A percentile compares a stretch with the other conserved stretches of the same genome.
Evolutionary conservation across 139 green algal genomes (phyloP).

Genomic region (Mychonastes homosphaera): DNA sequence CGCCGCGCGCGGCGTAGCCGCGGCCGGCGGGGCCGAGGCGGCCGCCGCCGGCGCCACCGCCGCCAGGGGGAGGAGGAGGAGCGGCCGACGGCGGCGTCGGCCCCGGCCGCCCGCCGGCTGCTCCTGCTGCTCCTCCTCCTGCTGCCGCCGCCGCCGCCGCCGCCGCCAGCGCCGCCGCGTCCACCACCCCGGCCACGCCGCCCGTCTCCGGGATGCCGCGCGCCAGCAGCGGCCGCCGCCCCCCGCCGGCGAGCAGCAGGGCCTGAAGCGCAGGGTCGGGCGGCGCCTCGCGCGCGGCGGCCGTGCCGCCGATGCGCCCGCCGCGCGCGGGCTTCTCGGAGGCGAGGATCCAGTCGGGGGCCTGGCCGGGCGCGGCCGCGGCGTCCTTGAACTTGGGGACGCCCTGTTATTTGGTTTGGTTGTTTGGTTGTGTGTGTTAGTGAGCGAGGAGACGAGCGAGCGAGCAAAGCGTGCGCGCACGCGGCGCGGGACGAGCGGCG

Average conservation of each 20-base stretch:
- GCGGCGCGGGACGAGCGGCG: too few species aligned
- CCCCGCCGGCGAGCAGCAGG: too few species aligned
- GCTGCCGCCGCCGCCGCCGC: neutral
- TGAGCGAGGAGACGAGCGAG: neutral
- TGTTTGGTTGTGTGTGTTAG: too few species aligned
- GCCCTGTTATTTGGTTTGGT: neutral
- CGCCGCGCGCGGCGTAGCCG: constrained; percentile 10
- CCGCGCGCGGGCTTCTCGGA: neutral
- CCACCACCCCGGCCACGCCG: too few species aligned
- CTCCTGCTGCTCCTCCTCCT: neutral
- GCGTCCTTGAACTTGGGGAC: neutral
- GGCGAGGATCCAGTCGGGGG: neutral
- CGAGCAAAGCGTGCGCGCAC: neutral
- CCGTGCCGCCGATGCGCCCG: too few species aligned
- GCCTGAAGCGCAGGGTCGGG: too few species aligned
- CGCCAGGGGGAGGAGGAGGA: constrained; percentile 4
- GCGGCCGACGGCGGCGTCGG: constrained; percentile 1
- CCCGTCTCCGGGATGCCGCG: too few species aligned
- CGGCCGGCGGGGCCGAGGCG: neutral
- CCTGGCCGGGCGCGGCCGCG: neutral
- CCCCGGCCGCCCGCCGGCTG: neutral
- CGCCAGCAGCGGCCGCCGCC: too few species aligned
- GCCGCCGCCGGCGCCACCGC: neutral
- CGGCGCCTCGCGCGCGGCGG: too few species aligned
- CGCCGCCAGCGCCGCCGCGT: neutral